These are phyloP conservation scores for Saraca asoca DNA, from an alignment of 331 rosid genomes.

Conservation along the genomic window DNA sequence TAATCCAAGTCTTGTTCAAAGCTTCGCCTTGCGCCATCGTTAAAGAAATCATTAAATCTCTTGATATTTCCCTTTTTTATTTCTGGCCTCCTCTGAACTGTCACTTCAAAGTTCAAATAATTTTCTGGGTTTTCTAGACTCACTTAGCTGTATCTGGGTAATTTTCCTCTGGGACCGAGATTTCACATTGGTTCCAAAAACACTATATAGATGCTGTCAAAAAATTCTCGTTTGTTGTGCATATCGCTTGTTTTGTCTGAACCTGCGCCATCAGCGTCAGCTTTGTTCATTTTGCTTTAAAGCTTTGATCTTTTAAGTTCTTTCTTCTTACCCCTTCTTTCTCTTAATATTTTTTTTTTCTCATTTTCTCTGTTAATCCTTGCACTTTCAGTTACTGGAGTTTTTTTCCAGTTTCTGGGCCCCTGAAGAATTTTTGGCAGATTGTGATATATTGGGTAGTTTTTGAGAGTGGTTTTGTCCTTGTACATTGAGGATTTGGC, in stretches of 20 bases:
- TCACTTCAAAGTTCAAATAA: constrained; percentile 22
- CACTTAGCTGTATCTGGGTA: constrained; percentile 25
- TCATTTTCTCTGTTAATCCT: constrained; percentile 1
- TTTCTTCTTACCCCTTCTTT: constrained; percentile 4
- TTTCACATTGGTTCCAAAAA: constrained; percentile 23
- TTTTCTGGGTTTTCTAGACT: constrained; percentile 23
- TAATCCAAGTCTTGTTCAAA: constrained; percentile 37
- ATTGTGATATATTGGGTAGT: constrained; percentile 29
- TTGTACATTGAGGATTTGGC: constrained; percentile 32
- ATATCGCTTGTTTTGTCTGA: constrained; percentile 31
- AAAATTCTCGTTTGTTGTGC: constrained; percentile 1
- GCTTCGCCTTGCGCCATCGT: constrained; percentile 3
- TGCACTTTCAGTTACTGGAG: background rate
- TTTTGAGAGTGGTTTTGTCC: constrained; percentile 7
- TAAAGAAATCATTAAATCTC: constrained; percentile 22
- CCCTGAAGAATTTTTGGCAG: constrained; percentile 35
- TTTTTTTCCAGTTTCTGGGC: constrained; percentile 32
- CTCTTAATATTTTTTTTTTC: constrained; percentile 1
- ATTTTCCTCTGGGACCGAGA: constrained; percentile 26
- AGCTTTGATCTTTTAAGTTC: background rate
- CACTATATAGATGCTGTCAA: background rate
- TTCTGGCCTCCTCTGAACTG: constrained; percentile 20
- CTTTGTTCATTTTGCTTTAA: background rate
- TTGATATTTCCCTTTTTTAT: constrained; percentile 29
- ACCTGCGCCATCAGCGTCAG: constrained; percentile 1